These are phyloP conservation scores for Cadophora malorum DNA, from an alignment of 2,329 filamentous ascomycete species.

Conservation along the genomic window DNA sequence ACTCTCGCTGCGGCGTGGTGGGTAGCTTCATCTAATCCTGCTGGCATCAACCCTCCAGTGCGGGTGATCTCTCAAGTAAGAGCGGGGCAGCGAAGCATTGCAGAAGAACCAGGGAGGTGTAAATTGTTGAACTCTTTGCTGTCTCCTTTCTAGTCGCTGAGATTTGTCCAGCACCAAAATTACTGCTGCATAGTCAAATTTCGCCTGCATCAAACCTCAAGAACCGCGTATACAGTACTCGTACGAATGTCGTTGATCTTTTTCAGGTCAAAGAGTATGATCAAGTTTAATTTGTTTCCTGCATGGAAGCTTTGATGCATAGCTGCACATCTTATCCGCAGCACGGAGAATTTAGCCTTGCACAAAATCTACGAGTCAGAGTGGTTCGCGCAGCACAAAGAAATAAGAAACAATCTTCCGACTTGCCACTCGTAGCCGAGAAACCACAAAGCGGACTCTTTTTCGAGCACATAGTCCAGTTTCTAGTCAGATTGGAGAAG, in stretches of 20 bases:
- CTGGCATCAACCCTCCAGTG: constrained; percentile 19
- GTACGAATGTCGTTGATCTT: background rate
- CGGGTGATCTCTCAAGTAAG: constrained; percentile 1
- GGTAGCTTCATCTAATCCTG: constrained; percentile 16
- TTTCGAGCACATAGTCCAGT: background rate
- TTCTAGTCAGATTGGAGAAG: constrained; percentile 3
- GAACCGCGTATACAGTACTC: background rate
- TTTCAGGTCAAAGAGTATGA: background rate
- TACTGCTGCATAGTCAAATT: constrained; percentile 8
- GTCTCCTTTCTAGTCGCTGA: background rate
- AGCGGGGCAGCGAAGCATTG: constrained; percentile 10
- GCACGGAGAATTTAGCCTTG: constrained; percentile 11
- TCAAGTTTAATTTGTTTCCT: constrained; percentile 1
- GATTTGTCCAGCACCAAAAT: background rate
- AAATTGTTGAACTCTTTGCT: background rate
- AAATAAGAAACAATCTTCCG: constrained; percentile 15
- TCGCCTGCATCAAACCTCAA: background rate
- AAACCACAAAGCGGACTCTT: background rate
- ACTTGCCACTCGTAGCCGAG: constrained; percentile 14
- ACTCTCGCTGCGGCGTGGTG: background rate
- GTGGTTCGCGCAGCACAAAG: background rate
- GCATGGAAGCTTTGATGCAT: constrained; percentile 9
- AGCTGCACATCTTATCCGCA: constrained; percentile 12
- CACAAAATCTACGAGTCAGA: constrained; percentile 24
- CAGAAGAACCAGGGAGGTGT: background rate